Evolutionary conservation across 768 basidiomycete species (phyloP).

Genomic region (Mycena metata): DNA sequence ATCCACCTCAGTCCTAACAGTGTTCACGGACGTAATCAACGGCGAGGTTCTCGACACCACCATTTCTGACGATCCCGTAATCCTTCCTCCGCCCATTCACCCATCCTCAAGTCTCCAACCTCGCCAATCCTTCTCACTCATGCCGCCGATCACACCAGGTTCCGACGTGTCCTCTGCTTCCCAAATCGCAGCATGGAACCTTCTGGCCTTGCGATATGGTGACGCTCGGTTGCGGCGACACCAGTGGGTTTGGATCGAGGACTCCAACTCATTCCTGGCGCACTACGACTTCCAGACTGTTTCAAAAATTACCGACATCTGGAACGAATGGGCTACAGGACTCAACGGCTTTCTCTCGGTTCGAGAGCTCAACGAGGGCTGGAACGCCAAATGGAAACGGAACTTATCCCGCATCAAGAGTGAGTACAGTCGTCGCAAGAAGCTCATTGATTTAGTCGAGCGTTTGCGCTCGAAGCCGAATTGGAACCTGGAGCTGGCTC

Average conservation of each 20-base stretch:
- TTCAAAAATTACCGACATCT: conserved; percentile 18
- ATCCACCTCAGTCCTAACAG: not conserved
- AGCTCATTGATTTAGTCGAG: conserved; percentile 2
- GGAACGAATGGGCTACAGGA: conserved; percentile 14
- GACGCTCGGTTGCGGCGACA: conserved; percentile 7
- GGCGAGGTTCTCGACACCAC: too few relatives aligned
- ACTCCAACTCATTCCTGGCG: conserved; percentile 2
- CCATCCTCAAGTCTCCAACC: not conserved
- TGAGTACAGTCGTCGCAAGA: conserved; percentile 10
- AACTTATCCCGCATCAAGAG: not conserved
- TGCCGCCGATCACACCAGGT: not conserved
- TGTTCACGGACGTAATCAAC: too few relatives aligned
- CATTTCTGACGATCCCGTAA: too few relatives aligned
- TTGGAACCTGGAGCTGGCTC: conserved; percentile 22
- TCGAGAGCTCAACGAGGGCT: conserved; percentile 21
- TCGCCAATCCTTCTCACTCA: not conserved
- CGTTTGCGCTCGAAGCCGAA: not conserved
- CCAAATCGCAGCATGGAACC: conserved; percentile 15
- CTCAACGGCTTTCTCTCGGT: conserved; percentile 17
- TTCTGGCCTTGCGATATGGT: not conserved
- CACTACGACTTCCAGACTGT: conserved; percentile 2
- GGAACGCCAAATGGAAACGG: conserved; percentile 4
- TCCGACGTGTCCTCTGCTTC: not conserved
- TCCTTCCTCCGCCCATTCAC: too few relatives aligned
- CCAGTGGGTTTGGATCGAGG: conserved; percentile 16